Evolutionary conservation across 2,329 filamentous ascomycete species (phyloP).

Genomic region (Xylariaceae sp.): DNA sequence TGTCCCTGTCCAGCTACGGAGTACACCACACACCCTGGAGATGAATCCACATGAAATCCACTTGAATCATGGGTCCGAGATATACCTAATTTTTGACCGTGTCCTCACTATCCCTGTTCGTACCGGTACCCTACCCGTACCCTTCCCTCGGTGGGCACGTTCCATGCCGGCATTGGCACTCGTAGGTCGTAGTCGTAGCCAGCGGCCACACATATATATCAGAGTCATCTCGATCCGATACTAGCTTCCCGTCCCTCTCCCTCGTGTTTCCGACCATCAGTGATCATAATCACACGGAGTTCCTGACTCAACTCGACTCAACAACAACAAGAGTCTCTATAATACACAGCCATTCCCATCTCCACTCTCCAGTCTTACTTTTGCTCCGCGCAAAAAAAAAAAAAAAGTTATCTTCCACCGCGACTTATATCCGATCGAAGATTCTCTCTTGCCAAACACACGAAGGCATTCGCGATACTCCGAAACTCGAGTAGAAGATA

Average conservation of each 20-base stretch:
- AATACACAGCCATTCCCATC: slow-evolving; percentile 15
- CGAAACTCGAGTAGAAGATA: neutral
- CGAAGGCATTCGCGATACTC: neutral
- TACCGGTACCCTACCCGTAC: slow-evolving; percentile 11
- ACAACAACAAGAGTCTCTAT: neutral
- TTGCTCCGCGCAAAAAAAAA: neutral
- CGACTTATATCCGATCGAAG: slow-evolving; percentile 10
- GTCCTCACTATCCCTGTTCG: slow-evolving; percentile 17
- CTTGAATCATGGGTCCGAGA: slow-evolving; percentile 19
- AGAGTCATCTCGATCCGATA: slow-evolving; percentile 27
- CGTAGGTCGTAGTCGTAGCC: slow-evolving; percentile 1
- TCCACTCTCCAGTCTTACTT: neutral
- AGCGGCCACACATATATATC: slow-evolving; percentile 27
- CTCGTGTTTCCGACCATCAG: slow-evolving; percentile 23
- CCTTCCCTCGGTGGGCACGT: slow-evolving; percentile 4
- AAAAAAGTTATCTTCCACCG: neutral
- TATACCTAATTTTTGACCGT: slow-evolving; percentile 13
- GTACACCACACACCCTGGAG: too few relatives aligned
- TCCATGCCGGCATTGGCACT: neutral
- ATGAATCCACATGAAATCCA: too few relatives aligned
- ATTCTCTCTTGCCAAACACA: neutral
- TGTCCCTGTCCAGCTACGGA: too few relatives aligned
- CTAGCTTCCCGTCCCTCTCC: slow-evolving; percentile 19
- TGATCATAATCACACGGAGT: slow-evolving; percentile 14
- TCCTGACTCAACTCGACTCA: slow-evolving; percentile 14